These are phyloP conservation scores for Wickerhamomyces sp. DNA, from an alignment of 1,139 yeast species.

Conservation along the genomic window DNA sequence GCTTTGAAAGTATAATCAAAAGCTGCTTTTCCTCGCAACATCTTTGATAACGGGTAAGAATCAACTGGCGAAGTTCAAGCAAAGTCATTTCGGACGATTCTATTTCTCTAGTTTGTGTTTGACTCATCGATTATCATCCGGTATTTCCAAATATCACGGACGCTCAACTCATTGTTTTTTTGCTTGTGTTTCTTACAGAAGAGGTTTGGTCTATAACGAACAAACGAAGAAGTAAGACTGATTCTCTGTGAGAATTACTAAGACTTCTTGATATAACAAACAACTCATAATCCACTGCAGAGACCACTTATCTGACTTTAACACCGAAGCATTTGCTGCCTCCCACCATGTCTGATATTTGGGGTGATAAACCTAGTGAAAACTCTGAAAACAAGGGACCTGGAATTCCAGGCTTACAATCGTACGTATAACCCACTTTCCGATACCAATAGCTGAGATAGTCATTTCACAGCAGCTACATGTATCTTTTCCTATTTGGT, in stretches of 20 bases:
- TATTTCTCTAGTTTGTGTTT: too few species aligned
- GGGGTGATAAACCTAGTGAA: constrained; percentile 14
- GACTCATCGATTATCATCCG: too few species aligned
- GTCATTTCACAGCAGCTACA: too few species aligned
- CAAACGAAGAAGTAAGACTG: too few species aligned
- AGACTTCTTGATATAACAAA: too few species aligned
- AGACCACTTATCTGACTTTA: too few species aligned
- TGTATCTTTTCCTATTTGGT: too few species aligned
- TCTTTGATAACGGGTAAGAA: not conserved
- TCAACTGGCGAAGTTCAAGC: not conserved
- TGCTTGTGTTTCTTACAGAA: not conserved
- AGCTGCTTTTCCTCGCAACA: not conserved
- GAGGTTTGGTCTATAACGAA: too few species aligned
- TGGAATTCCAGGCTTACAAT: constrained; percentile 21
- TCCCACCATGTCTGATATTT: constrained; percentile 13
- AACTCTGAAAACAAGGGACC: constrained; percentile 13
- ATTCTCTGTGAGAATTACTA: not conserved
- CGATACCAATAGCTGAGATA: not conserved
- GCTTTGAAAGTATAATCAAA: not conserved
- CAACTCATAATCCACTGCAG: too few species aligned
- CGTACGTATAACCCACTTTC: constrained; percentile 14
- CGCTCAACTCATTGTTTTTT: too few species aligned
- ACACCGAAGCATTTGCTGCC: too few species aligned
- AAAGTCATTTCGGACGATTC: not conserved
- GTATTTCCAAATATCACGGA: too few species aligned